A percentile compares a stretch with the other conserved stretches of the same genome.
These are phyloP conservation scores for Abelmoschus esculentus DNA, from an alignment of 345 rosid genomes.

Conservation along the genomic window DNA sequence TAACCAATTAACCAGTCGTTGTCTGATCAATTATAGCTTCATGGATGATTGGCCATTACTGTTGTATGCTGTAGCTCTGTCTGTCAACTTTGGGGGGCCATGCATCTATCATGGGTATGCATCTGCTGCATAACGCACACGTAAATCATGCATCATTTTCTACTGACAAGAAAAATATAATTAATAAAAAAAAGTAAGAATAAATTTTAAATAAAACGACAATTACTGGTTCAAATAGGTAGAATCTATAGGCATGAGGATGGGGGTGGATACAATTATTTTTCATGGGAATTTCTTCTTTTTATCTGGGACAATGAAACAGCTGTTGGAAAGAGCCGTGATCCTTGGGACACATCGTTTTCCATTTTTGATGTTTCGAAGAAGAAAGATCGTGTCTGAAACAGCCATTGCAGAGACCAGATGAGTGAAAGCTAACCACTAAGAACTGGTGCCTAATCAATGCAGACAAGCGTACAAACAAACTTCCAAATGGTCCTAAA, in stretches of 20 bases:
- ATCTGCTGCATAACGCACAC: not conserved
- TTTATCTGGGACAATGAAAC: not conserved
- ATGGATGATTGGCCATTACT: not conserved
- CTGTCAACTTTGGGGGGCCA: not conserved
- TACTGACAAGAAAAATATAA: too few relatives aligned
- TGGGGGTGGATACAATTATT: not conserved
- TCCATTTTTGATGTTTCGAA: not conserved
- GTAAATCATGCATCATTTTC: conserved; percentile 3
- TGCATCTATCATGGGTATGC: not conserved
- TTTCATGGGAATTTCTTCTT: not conserved
- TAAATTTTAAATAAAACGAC: too few relatives aligned
- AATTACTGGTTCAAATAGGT: too few relatives aligned
- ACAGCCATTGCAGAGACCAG: not conserved
- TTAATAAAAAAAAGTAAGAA: too few relatives aligned
- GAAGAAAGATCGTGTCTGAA: not conserved
- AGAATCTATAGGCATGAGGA: too few relatives aligned
- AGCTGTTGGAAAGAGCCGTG: not conserved
- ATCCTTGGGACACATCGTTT: not conserved
- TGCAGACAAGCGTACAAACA: not conserved
- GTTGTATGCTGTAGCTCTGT: not conserved
- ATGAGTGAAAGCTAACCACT: not conserved
- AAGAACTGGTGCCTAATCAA: not conserved
- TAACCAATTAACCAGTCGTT: too few relatives aligned
- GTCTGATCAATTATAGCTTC: not conserved
- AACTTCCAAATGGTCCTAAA: conserved; percentile 4